These are phyloP conservation scores for Colletotrichum nymphaeae DNA, from an alignment of 2,329 filamentous ascomycete genomes.

Conservation along the genomic window DNA sequence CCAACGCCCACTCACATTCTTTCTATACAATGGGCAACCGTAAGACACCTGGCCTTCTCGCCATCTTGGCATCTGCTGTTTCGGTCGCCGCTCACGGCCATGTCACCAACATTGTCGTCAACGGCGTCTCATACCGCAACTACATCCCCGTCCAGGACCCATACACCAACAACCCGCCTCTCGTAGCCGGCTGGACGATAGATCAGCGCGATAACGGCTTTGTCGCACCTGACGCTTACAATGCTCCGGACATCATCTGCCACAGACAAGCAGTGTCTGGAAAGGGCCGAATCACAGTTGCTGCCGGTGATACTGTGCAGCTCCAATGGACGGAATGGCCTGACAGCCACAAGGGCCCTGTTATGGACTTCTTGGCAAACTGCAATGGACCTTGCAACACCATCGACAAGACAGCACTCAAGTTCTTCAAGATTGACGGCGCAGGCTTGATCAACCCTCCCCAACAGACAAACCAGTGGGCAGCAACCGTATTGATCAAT, in stretches of 20 bases:
- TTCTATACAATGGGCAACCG: slow-evolving; percentile 39
- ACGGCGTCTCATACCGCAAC: slow-evolving; percentile 54
- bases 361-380: slow-evolving; percentile 59
- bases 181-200: slow-evolving; percentile 52
- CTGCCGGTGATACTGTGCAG: slow-evolving; percentile 57
- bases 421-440: slow-evolving; percentile 60
- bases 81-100: slow-evolving; percentile 53
- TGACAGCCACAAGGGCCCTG: slow-evolving; percentile 58
- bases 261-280: slow-evolving; percentile 55
- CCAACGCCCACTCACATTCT: not conserved
- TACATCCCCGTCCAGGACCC: slow-evolving; percentile 47
- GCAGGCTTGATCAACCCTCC: slow-evolving; percentile 46
- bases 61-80: slow-evolving; percentile 39
- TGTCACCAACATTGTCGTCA: slow-evolving; percentile 54
- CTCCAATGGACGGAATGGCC: slow-evolving; percentile 63
- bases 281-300: slow-evolving; percentile 51
- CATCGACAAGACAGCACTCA: slow-evolving; percentile 53
- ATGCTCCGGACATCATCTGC: slow-evolving; percentile 59
- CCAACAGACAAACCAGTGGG: slow-evolving; percentile 51
- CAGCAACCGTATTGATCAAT: slow-evolving; percentile 56
- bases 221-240: slow-evolving; percentile 58
- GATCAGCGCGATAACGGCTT: slow-evolving; percentile 57
- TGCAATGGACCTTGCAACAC: slow-evolving; percentile 54
- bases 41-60: slow-evolving; percentile 37
- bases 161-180: slow-evolving; percentile 26